Evolutionary conservation across 2,329 filamentous ascomycete species (phyloP), one percentile per base, ranked within the genome.

Genomic region (Aspergillus caelatus): DNA sequence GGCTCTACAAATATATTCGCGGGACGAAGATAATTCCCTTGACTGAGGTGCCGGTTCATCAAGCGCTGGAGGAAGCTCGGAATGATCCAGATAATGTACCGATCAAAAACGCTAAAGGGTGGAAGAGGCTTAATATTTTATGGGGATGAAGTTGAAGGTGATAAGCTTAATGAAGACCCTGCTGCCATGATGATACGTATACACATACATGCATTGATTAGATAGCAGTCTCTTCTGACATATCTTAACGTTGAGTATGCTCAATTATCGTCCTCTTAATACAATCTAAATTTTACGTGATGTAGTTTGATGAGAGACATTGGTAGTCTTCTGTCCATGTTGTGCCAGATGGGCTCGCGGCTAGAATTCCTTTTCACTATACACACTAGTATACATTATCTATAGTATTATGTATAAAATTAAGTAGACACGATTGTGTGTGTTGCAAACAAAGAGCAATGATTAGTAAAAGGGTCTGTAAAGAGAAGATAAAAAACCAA

Each of bases 1-100:
- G 84, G 14, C 82, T 86, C 53, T 92, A 89, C 86, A 92, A 92
- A 75, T 74, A 88, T 41, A 78, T 85, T 71, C 90, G 89, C 72
- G 84, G 86, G 67, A 89, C 89, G 0, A 85, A 84, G 61, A 71
- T 86, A 11, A 77, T 86, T 9, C 73, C 82, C 0, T 74, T 89
- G 5, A 75, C 80, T 12, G 79, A 82, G 5, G 83, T 89, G 43
- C 84, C 86, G 0, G 74, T 89, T 0, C 72, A 76, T 1, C 81
- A 83, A 10, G 86, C 85, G 0, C 79, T 89, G 3, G 78, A 82
- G 21, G 83, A 85, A 57, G 74, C 72, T 8, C 68, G 69, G 0
- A 67, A 72, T n/a, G 75, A 79, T 32, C 76, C 76, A 0, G 78
- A 80, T n/a, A 72, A 75, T 56, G 62, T 71, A 5, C 70, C 73